Evolutionary conservation across 371 early-diverging fungal genomes (phyloP), one percentile per base, ranked within the genome.

Genomic region (Umbelopsis sp.): DNA sequence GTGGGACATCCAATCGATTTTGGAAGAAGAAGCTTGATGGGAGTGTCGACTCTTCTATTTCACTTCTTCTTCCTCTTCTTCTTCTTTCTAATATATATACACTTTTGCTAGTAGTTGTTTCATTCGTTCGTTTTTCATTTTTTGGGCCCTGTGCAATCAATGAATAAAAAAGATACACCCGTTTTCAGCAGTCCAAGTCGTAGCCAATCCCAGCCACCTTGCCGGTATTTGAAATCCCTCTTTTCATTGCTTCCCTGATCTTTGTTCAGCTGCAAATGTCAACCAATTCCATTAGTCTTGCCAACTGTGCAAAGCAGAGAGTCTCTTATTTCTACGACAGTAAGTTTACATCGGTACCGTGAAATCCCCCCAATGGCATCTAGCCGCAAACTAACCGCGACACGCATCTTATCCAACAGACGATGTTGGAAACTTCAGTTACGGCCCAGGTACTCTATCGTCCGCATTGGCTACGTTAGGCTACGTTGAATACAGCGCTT

Each of bases 341-440:
- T 83, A 81, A 73, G 38, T 25, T 44, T 25, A 12, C 7, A 10
- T 41, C 41, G 41, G 7, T 41, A 41, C 41, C 41, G 41, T 29
- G 29, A 29, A 41, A 10, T 22, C 0, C 12, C 12, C 12, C 2
- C 12, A 10, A 20, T 14, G 18, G n/a, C 14, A 50, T 50, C 35
- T 18, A 8, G n/a, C 20, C 20, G 44, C 7, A 12, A 10, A 22
- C 50, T 45, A 20, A 51, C 35, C 16, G 8, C 63, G 37, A 29
- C 12, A 24, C 50, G 16, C 37, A 44, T 20, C 65, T 71, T 44
- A 8, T 41, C 12, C 20, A 46, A 74, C 80, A 88, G 77, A 80
- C 70, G 82, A 86, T 69, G 86, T 86, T 25, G 86, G 86, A 29
- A 90, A 90, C 65, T 90, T 87, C 63, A 90, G 90, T 76, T 90